phyloP scores from a whole-genome alignment of 1,284 basidiomycete species.

The Bondarzewia mesenterica region DNA sequence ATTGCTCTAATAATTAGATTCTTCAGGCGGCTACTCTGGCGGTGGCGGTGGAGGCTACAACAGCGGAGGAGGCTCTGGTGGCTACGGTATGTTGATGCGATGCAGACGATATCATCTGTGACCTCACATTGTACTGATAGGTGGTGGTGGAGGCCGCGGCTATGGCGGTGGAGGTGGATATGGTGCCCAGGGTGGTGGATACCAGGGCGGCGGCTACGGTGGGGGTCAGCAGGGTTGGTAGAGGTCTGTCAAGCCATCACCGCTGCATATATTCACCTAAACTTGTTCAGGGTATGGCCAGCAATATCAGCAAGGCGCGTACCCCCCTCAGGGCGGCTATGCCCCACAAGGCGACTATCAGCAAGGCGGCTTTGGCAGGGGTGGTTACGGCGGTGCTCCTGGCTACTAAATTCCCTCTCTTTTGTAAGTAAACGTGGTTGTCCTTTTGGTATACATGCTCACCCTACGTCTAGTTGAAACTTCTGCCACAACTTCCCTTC shows the following conservation, averaged over 20 bases:
- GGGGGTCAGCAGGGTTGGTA: slow-evolving; percentile 16
- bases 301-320: slow-evolving; percentile 17
- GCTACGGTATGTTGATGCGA: neutral
- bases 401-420: slow-evolving; percentile 4
- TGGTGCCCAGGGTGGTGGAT: slow-evolving; percentile 23
- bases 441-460: neutral
- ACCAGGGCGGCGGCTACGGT: slow-evolving; percentile 17
- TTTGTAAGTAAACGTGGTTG: neutral
- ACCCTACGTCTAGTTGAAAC: neutral
- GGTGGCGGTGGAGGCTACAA: slow-evolving; percentile 6
- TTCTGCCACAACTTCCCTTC: neutral
- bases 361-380: slow-evolving; percentile 21
- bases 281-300: slow-evolving; percentile 14
- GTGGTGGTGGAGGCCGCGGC: slow-evolving; percentile 15
- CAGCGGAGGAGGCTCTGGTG: neutral
- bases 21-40: neutral
- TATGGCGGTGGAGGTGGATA: slow-evolving; percentile 16
- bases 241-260: neutral
- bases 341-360: slow-evolving; percentile 20
- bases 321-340: slow-evolving; percentile 19
- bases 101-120: too few relatives aligned
- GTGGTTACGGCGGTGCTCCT: slow-evolving; percentile 18
- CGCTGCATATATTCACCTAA: neutral
- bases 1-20: neutral
- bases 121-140: too few relatives aligned